These are phyloP conservation scores for Verticillium zaregamsianum DNA, from an alignment of 2,329 filamentous ascomycete species.

Conservation along the genomic window DNA sequence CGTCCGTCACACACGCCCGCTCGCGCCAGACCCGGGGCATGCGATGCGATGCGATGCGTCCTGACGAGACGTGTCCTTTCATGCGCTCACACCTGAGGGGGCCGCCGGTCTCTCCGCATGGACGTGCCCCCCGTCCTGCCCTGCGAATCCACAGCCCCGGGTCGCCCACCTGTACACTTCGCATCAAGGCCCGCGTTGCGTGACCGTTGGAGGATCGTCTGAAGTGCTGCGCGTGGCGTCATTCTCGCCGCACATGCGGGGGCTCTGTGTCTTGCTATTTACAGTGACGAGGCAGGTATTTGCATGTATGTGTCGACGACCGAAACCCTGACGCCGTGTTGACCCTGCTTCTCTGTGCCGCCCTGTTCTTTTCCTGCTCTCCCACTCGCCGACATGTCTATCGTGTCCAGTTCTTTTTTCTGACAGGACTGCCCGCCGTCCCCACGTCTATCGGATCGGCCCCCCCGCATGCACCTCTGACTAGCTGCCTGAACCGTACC, in stretches of 20 bases:
- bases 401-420: not conserved
- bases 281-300: not conserved
- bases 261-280: not conserved
- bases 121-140: not conserved
- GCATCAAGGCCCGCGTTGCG: not conserved
- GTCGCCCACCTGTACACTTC: not conserved
- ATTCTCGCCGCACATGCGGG: not conserved
- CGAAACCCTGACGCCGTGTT: not conserved
- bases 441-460: not conserved
- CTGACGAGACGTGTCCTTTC: constrained; percentile 5
- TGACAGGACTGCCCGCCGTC: not conserved
- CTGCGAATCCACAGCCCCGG: not conserved
- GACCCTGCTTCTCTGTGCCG: not conserved
- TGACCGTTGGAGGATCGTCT: not conserved
- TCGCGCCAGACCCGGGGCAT: not conserved
- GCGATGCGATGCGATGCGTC: not conserved
- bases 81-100: not conserved
- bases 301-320: too few relatives aligned
- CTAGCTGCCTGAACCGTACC: not conserved
- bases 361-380: too few relatives aligned
- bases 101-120: not conserved
- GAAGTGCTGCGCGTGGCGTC: not conserved
- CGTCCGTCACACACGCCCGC: not conserved
- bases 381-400: not conserved
- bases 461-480: not conserved